These are phyloP conservation scores for Cladophialophora immunda DNA, from an alignment of 2,329 filamentous ascomycete species.

Conservation along the genomic window DNA sequence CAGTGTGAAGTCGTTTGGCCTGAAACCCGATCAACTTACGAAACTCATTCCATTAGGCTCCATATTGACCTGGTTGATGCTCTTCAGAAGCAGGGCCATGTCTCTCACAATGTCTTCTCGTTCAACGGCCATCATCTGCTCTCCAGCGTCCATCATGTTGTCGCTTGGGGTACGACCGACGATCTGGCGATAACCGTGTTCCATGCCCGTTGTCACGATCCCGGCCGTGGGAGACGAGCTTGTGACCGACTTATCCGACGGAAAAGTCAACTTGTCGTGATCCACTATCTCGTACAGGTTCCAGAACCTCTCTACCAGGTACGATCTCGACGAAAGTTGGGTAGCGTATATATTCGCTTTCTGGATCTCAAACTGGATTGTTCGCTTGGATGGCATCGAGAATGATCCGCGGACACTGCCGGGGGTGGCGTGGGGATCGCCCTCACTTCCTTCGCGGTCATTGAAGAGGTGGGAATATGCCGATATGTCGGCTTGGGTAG, in stretches of 20 bases:
- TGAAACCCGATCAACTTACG: constrained; percentile 54
- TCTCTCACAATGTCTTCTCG: constrained; percentile 83
- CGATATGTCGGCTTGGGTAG: constrained; percentile 37
- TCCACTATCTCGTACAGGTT: constrained; percentile 74
- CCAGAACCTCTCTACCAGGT: constrained; percentile 87
- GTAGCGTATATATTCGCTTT: constrained; percentile 90
- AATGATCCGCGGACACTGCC: constrained; percentile 35
- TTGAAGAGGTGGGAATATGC: constrained; percentile 40
- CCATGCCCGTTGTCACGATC: constrained; percentile 36
- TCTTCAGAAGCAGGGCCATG: constrained; percentile 76
- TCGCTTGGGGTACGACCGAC: constrained; percentile 36
- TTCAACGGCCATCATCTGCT: constrained; percentile 72
- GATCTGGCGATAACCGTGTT: constrained; percentile 34
- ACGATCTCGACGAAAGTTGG: constrained; percentile 81
- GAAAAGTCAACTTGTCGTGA: constrained; percentile 40
- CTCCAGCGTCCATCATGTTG: constrained; percentile 43
- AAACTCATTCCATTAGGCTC: constrained; percentile 74
- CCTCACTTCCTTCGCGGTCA: constrained; percentile 31
- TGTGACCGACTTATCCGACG: constrained; percentile 32
- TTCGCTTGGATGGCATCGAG: constrained; percentile 32
- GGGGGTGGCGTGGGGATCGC: constrained; percentile 22
- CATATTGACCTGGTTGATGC: constrained; percentile 84
- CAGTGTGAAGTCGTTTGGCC: neutral
- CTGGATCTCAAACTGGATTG: constrained; percentile 83
- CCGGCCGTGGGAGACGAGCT: constrained; percentile 37